Percentiles rank a stretch among this genome's conserved stretches.
Conservation (phyloP, 257 asterid species). For the Schizonepeta tenuifolia region DNA sequence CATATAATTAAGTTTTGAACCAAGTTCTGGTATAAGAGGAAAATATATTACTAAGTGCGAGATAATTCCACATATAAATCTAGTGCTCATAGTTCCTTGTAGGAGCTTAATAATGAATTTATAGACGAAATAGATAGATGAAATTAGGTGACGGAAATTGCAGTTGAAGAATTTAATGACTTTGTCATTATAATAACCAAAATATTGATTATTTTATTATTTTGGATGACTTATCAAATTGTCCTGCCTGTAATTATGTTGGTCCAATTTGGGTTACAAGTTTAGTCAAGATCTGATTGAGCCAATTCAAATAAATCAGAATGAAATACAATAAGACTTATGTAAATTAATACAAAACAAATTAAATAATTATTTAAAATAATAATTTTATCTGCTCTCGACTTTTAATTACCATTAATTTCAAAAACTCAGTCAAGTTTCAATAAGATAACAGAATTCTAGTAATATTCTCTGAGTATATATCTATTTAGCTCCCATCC, state of each 20-base stretch:
- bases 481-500: too few species aligned
- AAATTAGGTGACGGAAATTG: background rate
- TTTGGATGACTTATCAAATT: background rate
- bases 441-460: too few species aligned
- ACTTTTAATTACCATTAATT: too few species aligned
- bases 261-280: background rate
- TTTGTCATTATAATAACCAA: background rate
- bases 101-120: background rate
- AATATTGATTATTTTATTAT: background rate
- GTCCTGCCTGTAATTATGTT: background rate
- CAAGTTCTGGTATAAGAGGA: background rate
- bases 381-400: too few species aligned
- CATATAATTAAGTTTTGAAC: background rate
- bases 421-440: too few species aligned
- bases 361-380: too few species aligned
- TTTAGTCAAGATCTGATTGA: slow-evolving; percentile 2
- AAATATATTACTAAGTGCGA: background rate
- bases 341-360: too few species aligned
- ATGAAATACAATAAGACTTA: too few species aligned
- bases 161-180: slow-evolving; percentile 28
- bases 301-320: background rate
- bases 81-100: background rate
- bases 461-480: too few species aligned
- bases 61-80: background rate
- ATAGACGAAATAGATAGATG: background rate